phyloP scores from a whole-genome alignment of 768 basidiomycete genomes.

The Tulasnella sp. region DNA sequence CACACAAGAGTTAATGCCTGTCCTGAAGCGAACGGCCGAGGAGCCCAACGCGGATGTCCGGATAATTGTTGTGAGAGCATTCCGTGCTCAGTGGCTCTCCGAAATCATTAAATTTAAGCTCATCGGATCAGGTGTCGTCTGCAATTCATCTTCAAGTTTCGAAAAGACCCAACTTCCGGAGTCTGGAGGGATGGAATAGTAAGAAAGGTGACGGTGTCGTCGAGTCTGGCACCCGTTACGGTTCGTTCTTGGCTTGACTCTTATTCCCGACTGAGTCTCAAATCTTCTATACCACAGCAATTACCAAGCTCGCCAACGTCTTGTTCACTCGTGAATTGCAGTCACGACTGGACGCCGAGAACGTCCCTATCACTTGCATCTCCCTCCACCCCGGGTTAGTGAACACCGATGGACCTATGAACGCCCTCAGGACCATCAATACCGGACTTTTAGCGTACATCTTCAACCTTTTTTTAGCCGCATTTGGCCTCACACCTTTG shows the following conservation, averaged over 20 bases:
- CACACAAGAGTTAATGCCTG: conserved; percentile 57
- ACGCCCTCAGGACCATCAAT: too few species aligned
- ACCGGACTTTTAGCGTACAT: not conserved
- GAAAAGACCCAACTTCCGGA: not conserved
- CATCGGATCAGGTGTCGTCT: conserved; percentile 5
- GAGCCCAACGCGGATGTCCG: conserved; percentile 60
- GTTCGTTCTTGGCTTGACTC: not conserved
- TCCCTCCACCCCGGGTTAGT: conserved; percentile 52
- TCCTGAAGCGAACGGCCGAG: conserved; percentile 55
- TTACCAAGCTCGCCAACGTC: conserved; percentile 57
- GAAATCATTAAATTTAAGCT: not conserved
- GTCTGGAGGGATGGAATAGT: conserved; percentile 2
- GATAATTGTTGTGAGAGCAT: conserved; percentile 55
- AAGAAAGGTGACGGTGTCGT: not conserved
- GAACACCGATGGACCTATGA: conserved; percentile 42
- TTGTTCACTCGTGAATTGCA: conserved; percentile 60
- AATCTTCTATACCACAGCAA: conserved; percentile 43
- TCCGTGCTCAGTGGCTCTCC: not conserved
- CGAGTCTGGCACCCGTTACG: not conserved
- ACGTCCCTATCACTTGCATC: conserved; percentile 48
- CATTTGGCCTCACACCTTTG: not conserved
- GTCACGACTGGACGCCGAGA: conserved; percentile 48
- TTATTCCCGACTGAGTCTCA: not conserved
- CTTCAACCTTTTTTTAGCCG: not conserved
- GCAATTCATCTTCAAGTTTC: not conserved